phyloP scores from a whole-genome alignment of 2,329 filamentous ascomycete genomes.

The Talaromyces albobiverticillius region DNA sequence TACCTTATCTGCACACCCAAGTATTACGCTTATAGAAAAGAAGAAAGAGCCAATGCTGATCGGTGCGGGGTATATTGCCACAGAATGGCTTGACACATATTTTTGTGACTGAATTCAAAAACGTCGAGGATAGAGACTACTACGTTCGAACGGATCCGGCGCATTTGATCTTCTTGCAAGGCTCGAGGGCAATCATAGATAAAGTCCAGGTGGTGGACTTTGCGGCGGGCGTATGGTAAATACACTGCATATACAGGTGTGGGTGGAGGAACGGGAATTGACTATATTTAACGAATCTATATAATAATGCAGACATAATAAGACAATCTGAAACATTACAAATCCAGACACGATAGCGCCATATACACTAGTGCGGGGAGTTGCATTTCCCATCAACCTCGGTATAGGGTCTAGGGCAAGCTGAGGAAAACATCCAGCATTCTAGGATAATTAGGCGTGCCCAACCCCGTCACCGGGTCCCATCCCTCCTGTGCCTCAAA shows the following conservation, averaged over 20 bases:
- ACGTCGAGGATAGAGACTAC: conserved; percentile 62
- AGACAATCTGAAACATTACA: background rate
- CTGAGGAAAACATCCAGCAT: conserved; percentile 1
- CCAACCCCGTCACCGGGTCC: conserved; percentile 31
- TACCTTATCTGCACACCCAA: too few relatives aligned
- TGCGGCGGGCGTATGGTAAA: conserved; percentile 23
- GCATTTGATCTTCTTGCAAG: conserved; percentile 59
- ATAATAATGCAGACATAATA: too few relatives aligned
- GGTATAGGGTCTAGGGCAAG: too few relatives aligned
- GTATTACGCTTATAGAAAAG: too few relatives aligned
- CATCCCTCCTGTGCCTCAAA: conserved; percentile 22
- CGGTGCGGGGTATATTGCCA: background rate
- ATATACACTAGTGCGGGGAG: too few relatives aligned
- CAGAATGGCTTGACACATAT: conserved; percentile 65
- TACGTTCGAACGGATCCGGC: conserved; percentile 64
- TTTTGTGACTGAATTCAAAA: conserved; percentile 67
- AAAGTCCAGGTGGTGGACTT: conserved; percentile 38
- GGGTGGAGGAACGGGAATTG: background rate
- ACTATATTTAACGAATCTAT: too few relatives aligned
- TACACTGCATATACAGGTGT: background rate
- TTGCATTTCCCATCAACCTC: too few relatives aligned
- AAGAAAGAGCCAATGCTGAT: too few relatives aligned
- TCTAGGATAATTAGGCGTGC: conserved; percentile 22
- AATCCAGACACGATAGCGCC: background rate
- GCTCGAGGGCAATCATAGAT: conserved; percentile 26